A percentile compares a stretch with the other conserved stretches of the same genome.
These are phyloP conservation scores for Camelina neglecta DNA, from an alignment of 345 rosid genomes.

Conservation along the genomic window DNA sequence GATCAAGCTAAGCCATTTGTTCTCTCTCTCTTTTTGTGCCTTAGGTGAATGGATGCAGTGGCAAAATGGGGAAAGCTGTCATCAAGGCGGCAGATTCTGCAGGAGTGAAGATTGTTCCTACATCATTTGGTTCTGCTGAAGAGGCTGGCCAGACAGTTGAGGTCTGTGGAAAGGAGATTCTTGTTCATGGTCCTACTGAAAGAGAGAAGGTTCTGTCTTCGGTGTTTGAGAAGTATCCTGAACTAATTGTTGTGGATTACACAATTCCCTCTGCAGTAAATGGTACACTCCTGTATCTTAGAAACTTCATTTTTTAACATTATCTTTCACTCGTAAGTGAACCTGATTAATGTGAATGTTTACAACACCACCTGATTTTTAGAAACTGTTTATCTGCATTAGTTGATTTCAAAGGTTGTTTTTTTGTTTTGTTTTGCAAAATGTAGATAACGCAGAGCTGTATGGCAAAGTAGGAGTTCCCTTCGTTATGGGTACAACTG, in stretches of 20 bases:
- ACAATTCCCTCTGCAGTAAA: constrained; percentile 86
- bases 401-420: background rate
- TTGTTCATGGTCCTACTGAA: constrained; percentile 76
- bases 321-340: background rate
- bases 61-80: constrained; percentile 89
- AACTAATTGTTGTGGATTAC: constrained; percentile 82
- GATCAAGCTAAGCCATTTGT: background rate
- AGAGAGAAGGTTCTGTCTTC: constrained; percentile 75
- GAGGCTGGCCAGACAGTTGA: constrained; percentile 67
- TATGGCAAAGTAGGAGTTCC: constrained; percentile 93
- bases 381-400: background rate
- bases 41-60: constrained; percentile 83
- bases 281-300: constrained; percentile 49
- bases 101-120: constrained; percentile 74
- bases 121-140: constrained; percentile 68
- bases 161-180: constrained; percentile 71
- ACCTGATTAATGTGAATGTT: background rate
- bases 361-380: constrained; percentile 1
- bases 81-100: constrained; percentile 84
- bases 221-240: constrained; percentile 60
- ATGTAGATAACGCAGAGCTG: constrained; percentile 72
- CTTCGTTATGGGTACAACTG: constrained; percentile 94
- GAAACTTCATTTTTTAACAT: background rate
- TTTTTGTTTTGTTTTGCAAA: constrained; percentile 5
- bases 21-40: background rate